A percentile compares a stretch with the other conserved stretches of the same genome.
Conservation (phyloP, 2,329 filamentous ascomycete species). For the Aspergillus brunneoviolaceus region DNA sequence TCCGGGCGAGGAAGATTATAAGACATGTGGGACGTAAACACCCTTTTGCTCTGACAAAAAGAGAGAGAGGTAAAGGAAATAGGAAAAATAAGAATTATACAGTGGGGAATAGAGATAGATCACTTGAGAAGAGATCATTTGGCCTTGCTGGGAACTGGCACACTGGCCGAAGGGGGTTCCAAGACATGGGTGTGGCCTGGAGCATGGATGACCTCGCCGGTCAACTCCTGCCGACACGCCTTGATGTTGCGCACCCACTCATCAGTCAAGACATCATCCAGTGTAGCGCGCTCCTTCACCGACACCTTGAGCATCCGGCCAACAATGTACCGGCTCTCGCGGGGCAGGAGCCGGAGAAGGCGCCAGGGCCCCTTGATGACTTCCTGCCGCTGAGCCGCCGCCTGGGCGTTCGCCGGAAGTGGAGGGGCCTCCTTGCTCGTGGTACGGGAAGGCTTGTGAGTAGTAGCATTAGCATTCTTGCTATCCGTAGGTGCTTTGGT, state of each 20-base stretch:
- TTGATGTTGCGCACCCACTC: slow-evolving; percentile 84
- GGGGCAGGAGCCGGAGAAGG: slow-evolving; percentile 78
- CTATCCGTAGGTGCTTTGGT: slow-evolving; percentile 18
- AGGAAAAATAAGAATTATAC: slow-evolving; percentile 3
- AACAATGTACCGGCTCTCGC: slow-evolving; percentile 87
- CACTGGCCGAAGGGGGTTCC: slow-evolving; percentile 58
- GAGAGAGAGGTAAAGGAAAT: no score
- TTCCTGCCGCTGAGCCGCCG: slow-evolving; percentile 54
- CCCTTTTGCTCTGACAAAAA: slow-evolving; percentile 5
- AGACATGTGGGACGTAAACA: slow-evolving; percentile 9
- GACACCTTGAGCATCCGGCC: slow-evolving; percentile 89
- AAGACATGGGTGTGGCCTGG: slow-evolving; percentile 81
- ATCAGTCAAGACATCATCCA: slow-evolving; percentile 83
- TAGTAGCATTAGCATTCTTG: slow-evolving; percentile 15
- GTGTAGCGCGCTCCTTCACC: slow-evolving; percentile 75
- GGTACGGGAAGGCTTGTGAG: slow-evolving; percentile 31
- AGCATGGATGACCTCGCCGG: slow-evolving; percentile 69
- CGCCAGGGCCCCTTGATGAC: slow-evolving; percentile 92
- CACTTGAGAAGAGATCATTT: slow-evolving; percentile 29
- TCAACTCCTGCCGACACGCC: slow-evolving; percentile 77
- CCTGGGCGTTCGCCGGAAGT: slow-evolving; percentile 29
- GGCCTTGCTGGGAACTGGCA: slow-evolving; percentile 38
- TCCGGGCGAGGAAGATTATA: slow-evolving; percentile 11
- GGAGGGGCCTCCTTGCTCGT: slow-evolving; percentile 43
- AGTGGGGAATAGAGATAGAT: slow-evolving; percentile 12